A percentile compares a stretch with the other conserved stretches of the same genome.
phyloP scores from a whole-genome alignment of 2,329 filamentous ascomycete species.

The Reticulascus tulasneorum region DNA sequence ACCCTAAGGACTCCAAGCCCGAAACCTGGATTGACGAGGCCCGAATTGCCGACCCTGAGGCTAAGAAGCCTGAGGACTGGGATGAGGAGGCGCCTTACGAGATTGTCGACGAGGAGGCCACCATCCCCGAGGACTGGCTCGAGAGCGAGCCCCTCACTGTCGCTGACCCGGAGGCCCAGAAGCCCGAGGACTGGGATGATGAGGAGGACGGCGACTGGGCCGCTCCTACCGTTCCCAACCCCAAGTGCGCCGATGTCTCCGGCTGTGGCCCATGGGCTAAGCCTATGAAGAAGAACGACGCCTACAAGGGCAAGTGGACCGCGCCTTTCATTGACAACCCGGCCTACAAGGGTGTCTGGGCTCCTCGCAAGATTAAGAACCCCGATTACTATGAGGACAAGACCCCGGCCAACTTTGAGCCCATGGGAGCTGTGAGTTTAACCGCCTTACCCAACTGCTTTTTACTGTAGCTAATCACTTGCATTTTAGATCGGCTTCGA shows the following conservation, averaged over 20 bases:
- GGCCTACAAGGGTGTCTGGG: constrained; percentile 94
- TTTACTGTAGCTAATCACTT: constrained; percentile 3
- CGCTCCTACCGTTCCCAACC: constrained; percentile 84
- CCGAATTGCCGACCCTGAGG: constrained; percentile 86
- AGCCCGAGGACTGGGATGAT: constrained; percentile 99
- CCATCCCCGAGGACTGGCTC: constrained; percentile 92
- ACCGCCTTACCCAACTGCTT: neutral
- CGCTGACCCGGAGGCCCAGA: constrained; percentile 89
- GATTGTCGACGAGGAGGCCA: constrained; percentile 89
- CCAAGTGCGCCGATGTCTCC: constrained; percentile 89
- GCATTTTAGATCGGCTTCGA: constrained; percentile 83
- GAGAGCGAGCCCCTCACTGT: constrained; percentile 79
- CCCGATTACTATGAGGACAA: constrained; percentile 96
- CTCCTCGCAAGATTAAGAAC: constrained; percentile 94
- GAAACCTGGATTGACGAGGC: constrained; percentile 93
- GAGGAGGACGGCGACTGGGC: constrained; percentile 99
- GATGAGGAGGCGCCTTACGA: constrained; percentile 97
- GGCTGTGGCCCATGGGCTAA: constrained; percentile 91
- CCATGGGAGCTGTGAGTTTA: constrained; percentile 85
- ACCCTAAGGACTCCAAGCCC: constrained; percentile 89
- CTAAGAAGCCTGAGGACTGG: constrained; percentile 97
- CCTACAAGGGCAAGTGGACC: constrained; percentile 98
- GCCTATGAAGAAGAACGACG: constrained; percentile 91
- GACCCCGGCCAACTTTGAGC: constrained; percentile 92
- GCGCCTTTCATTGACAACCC: constrained; percentile 95